phyloP scores from a whole-genome alignment of 192 early-diverging fungal species.

The Phlyctochytrium planicorne region DNA sequence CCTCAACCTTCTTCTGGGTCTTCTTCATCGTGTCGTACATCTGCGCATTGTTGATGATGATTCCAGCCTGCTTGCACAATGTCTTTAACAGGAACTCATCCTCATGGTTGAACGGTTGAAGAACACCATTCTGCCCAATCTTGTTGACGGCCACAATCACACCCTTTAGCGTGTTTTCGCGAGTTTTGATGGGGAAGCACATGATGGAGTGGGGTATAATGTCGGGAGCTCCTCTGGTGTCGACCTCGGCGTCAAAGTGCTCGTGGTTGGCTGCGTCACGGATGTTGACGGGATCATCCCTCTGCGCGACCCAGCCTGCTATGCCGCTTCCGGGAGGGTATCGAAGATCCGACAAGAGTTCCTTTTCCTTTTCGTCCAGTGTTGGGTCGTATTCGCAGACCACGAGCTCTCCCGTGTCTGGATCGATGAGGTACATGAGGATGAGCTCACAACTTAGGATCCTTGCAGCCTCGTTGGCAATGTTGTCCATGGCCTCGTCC shows the following conservation, averaged over 20 bases:
- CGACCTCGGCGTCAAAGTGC: conserved; percentile 40
- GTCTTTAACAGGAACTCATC: conserved; percentile 41
- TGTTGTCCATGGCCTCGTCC: conserved; percentile 31
- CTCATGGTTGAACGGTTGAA: conserved; percentile 36
- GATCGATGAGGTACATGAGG: conserved; percentile 43
- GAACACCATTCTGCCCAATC: conserved; percentile 21
- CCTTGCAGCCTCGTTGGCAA: conserved; percentile 31
- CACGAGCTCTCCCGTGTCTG: conserved; percentile 36
- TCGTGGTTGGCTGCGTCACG: conserved; percentile 37
- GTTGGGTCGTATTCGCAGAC: conserved; percentile 26
- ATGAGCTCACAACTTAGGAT: conserved; percentile 37
- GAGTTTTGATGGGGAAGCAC: conserved; percentile 37
- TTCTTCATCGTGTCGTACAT: conserved; percentile 45
- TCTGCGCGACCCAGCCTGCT: conserved; percentile 40
- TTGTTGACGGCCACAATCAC: conserved; percentile 51
- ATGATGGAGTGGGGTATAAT: conserved; percentile 29
- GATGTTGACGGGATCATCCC: conserved; percentile 33
- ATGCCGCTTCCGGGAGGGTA: conserved; percentile 40
- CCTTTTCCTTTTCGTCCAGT: conserved; percentile 26
- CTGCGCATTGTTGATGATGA: conserved; percentile 39
- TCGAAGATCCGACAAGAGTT: conserved; percentile 18
- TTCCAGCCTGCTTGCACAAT: conserved; percentile 27
- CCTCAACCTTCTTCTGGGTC: conserved; percentile 52
- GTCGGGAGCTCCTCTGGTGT: conserved; percentile 20
- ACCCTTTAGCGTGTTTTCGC: conserved; percentile 34